Conservation (phyloP, 805 yeast genomes). For the Naumovozyma baii region DNA sequence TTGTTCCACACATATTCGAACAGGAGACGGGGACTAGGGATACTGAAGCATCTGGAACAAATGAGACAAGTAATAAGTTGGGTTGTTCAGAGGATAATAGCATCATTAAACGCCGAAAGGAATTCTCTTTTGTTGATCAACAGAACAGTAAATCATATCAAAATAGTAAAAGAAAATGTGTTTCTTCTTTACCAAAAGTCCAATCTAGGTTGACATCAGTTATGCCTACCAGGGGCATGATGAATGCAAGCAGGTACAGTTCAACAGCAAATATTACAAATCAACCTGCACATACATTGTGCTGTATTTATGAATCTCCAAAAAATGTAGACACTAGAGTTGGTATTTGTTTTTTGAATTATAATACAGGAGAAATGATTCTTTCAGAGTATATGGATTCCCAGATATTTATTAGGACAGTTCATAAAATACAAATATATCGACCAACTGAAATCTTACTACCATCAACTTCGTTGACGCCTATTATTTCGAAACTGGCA, state of each 20-base stretch:
- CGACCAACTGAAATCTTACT: conserved; percentile 31
- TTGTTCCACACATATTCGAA: conserved; percentile 8
- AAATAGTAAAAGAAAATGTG: background rate
- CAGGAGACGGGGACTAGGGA: background rate
- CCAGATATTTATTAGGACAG: conserved; percentile 37
- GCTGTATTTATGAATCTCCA: conserved; percentile 23
- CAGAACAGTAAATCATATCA: background rate
- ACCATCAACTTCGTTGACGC: conserved; percentile 24
- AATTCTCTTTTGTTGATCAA: conserved; percentile 1
- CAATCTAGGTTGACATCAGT: background rate
- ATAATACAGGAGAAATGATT: conserved; percentile 32
- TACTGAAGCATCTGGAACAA: conserved; percentile 6
- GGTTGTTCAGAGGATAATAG: too few relatives aligned
- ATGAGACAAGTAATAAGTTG: background rate
- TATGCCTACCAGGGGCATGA: background rate
- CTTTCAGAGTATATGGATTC: conserved; percentile 35
- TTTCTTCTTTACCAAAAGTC: conserved; percentile 1
- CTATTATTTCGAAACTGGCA: conserved; percentile 27
- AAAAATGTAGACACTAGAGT: conserved; percentile 24
- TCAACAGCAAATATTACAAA: background rate
- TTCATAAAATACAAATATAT: conserved; percentile 33
- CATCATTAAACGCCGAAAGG: background rate
- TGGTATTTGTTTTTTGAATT: conserved; percentile 34
- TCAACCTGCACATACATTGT: conserved; percentile 15
- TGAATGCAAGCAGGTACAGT: background rate